phyloP scores from a whole-genome alignment of 495 filamentous ascomycete species.

The Annulohypoxylon bovei region DNA sequence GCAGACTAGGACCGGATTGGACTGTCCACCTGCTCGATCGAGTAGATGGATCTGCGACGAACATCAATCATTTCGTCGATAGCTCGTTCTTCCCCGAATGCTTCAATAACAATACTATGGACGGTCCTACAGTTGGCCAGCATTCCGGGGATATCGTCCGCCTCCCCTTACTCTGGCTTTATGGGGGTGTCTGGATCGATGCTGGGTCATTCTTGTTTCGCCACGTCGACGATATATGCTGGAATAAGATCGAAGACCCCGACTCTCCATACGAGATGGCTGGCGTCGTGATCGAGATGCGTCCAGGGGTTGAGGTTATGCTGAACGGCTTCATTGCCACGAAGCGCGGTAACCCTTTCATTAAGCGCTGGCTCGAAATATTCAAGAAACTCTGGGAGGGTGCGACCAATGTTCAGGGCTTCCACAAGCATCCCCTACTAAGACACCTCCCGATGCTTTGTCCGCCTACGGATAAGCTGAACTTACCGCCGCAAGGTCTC shows the following conservation, averaged over 20 bases:
- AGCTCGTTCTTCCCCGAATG: constrained; percentile 47
- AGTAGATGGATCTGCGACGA: constrained; percentile 39
- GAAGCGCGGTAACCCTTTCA: constrained; percentile 49
- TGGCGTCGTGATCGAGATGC: constrained; percentile 44
- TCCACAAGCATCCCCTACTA: constrained; percentile 50
- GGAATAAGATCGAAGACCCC: constrained; percentile 53
- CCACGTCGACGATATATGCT: constrained; percentile 55
- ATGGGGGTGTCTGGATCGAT: constrained; percentile 56
- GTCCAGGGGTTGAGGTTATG: constrained; percentile 43
- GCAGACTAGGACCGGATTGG: constrained; percentile 44
- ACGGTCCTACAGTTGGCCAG: constrained; percentile 45
- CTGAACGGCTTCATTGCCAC: constrained; percentile 55
- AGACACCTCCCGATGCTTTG: constrained; percentile 43
- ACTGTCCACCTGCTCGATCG: constrained; percentile 46
- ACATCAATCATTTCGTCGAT: constrained; percentile 43
- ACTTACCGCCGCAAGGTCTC: constrained; percentile 32
- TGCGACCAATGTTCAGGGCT: constrained; percentile 41
- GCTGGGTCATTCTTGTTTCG: constrained; percentile 51
- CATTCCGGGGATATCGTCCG: constrained; percentile 53
- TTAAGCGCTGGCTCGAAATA: constrained; percentile 54
- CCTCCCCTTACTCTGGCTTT: constrained; percentile 47
- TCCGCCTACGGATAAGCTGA: constrained; percentile 36
- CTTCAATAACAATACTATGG: constrained; percentile 50
- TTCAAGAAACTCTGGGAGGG: constrained; percentile 52
- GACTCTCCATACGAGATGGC: constrained; percentile 48